Evolutionary conservation across 164 flowering plant species (phyloP).

Genomic region (Buxus sempervirens): DNA sequence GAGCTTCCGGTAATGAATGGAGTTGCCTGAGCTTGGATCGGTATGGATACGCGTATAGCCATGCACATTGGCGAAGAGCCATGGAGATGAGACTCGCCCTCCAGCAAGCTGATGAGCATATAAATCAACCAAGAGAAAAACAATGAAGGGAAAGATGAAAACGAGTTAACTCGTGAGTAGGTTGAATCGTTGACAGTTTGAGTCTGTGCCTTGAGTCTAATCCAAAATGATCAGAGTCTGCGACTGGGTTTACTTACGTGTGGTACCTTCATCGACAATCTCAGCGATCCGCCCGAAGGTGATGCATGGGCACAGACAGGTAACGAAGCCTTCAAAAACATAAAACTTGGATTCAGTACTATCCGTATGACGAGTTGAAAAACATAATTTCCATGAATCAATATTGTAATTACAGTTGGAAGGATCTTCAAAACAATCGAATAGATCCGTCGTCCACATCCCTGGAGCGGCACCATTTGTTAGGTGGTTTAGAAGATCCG

Average conservation of each 20-base stretch:
- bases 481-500: neutral
- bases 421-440: slow-evolving; percentile 22
- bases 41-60: slow-evolving; percentile 13
- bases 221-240: neutral
- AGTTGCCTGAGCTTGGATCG: slow-evolving; percentile 13
- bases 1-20: slow-evolving; percentile 12
- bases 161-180: too few relatives aligned
- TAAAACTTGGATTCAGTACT: neutral
- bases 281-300: slow-evolving; percentile 31
- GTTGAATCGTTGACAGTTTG: too few relatives aligned
- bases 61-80: neutral
- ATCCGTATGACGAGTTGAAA: too few relatives aligned
- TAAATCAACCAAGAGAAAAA: too few relatives aligned
- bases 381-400: neutral
- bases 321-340: slow-evolving; percentile 12
- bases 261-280: slow-evolving; percentile 22
- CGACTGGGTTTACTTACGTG: slow-evolving; percentile 15
- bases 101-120: slow-evolving; percentile 1
- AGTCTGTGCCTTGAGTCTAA: too few relatives aligned
- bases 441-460: slow-evolving; percentile 22
- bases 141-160: too few relatives aligned
- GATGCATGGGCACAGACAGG: slow-evolving; percentile 30
- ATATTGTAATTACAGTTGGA: slow-evolving; percentile 14
- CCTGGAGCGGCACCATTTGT: neutral
- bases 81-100: neutral